Evolutionary conservation across 2,329 filamentous ascomycete species (phyloP).

Genomic region (Hypocrella siamensis): DNA sequence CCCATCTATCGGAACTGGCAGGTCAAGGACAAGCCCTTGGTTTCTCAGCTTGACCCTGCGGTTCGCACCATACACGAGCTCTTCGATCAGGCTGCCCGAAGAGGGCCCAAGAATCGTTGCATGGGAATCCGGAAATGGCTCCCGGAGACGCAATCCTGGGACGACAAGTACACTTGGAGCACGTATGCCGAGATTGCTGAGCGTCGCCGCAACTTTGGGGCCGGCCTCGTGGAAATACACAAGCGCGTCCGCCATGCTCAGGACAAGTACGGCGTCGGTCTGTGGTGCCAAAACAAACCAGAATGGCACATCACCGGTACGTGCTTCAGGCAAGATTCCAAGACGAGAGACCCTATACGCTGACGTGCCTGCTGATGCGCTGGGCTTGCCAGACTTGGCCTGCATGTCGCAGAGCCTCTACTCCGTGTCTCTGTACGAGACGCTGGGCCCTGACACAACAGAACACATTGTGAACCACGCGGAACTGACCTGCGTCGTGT

Average conservation of each 20-base stretch:
- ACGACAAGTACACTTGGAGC: constrained; percentile 66
- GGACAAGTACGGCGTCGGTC: constrained; percentile 56
- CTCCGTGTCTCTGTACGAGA: constrained; percentile 92
- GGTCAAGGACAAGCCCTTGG: constrained; percentile 52
- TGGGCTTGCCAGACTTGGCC: constrained; percentile 51
- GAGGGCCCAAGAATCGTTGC: constrained; percentile 52
- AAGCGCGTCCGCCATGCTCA: constrained; percentile 46
- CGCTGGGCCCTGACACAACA: constrained; percentile 75
- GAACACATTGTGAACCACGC: constrained; percentile 95
- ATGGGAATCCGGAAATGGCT: constrained; percentile 74
- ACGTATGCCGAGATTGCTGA: constrained; percentile 66
- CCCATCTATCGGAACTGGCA: constrained; percentile 74
- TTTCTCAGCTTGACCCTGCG: constrained; percentile 57
- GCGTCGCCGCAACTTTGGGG: constrained; percentile 71
- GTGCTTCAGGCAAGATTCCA: no score
- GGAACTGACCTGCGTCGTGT: constrained; percentile 56
- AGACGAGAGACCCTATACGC: no score
- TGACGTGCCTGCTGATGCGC: not conserved
- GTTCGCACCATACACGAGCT: constrained; percentile 62
- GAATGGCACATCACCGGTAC: constrained; percentile 74
- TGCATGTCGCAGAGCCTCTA: constrained; percentile 77
- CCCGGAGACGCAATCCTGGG: constrained; percentile 52
- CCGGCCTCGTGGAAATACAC: constrained; percentile 72
- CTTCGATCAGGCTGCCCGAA: constrained; percentile 54
- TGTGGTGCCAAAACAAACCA: constrained; percentile 75